Evolutionary conservation across 2,329 filamentous ascomycete species (phyloP).

Genomic region (Dothiorella sarmentorum): DNA sequence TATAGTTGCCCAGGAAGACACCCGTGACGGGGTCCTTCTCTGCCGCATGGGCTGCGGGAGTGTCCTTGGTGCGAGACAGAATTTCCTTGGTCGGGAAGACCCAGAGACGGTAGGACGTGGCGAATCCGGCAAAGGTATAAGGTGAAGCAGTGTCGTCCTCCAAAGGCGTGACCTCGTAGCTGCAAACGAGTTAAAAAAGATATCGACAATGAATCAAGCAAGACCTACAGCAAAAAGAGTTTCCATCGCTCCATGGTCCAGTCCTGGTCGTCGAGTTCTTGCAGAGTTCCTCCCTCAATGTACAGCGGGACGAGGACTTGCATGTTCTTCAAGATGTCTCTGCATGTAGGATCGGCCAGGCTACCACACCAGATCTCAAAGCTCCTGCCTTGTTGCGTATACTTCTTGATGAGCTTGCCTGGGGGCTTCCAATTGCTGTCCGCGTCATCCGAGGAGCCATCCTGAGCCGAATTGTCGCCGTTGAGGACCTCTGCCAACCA

Average conservation of each 20-base stretch:
- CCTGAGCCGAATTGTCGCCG: not conserved
- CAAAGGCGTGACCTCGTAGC: conserved; percentile 35
- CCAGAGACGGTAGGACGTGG: conserved; percentile 87
- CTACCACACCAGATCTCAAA: conserved; percentile 85
- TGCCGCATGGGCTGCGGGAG: conserved; percentile 24
- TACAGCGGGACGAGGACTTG: conserved; percentile 82
- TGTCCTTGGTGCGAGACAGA: conserved; percentile 28
- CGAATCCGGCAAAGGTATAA: conserved; percentile 84
- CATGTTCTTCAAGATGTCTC: conserved; percentile 71
- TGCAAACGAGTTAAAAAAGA: not conserved
- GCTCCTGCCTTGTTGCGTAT: conserved; percentile 58
- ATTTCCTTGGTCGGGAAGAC: conserved; percentile 50
- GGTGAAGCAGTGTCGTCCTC: conserved; percentile 25
- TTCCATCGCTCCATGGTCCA: conserved; percentile 80
- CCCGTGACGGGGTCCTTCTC: conserved; percentile 16
- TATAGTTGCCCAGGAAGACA: conserved; percentile 22
- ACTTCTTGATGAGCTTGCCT: conserved; percentile 65
- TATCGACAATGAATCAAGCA: conserved; percentile 21
- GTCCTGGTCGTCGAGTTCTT: conserved; percentile 66
- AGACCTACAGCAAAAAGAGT: conserved; percentile 66
- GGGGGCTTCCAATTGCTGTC: conserved; percentile 67
- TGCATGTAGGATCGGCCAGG: conserved; percentile 66
- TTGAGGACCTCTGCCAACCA: conserved; percentile 58
- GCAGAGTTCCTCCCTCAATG: conserved; percentile 85
- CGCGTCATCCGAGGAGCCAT: conserved; percentile 25